phyloP scores from a whole-genome alignment of 257 asterid species.

The Nicotiana undulata region DNA sequence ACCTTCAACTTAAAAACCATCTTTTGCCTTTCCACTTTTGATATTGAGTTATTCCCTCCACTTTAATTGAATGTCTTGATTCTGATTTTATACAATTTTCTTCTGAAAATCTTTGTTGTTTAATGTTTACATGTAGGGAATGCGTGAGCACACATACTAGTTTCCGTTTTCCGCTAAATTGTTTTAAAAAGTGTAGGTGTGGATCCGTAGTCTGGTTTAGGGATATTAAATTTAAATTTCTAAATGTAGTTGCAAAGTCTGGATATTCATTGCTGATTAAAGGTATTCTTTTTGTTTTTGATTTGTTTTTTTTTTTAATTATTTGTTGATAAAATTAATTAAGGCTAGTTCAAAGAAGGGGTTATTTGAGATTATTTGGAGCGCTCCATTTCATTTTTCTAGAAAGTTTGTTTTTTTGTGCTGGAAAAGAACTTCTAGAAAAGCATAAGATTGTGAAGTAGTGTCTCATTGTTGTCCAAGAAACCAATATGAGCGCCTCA shows the following conservation, averaged over 20 bases:
- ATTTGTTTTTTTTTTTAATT: neutral
- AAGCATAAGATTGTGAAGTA: neutral
- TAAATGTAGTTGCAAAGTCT: neutral
- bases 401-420: neutral
- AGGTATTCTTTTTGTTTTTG: conserved; percentile 2
- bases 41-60: too few relatives aligned
- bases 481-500: neutral
- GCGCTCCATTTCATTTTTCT: neutral
- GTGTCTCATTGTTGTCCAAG: neutral
- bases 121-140: too few relatives aligned
- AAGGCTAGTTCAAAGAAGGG: neutral
- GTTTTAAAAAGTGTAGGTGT: neutral
- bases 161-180: neutral
- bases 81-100: too few relatives aligned
- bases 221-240: conserved; percentile 4
- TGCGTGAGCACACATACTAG: neutral
- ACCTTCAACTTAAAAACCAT: too few relatives aligned
- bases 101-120: too few relatives aligned
- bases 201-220: neutral
- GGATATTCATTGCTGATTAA: neutral
- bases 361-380: neutral
- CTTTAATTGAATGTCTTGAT: too few relatives aligned
- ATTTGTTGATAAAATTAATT: neutral
- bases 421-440: neutral
- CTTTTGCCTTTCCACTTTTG: too few relatives aligned